A percentile compares a stretch with the other conserved stretches of the same genome.
Evolutionary conservation across 129 eudicot genomes (phyloP).

Genomic region (Pseudognaphalium luteoalbum): DNA sequence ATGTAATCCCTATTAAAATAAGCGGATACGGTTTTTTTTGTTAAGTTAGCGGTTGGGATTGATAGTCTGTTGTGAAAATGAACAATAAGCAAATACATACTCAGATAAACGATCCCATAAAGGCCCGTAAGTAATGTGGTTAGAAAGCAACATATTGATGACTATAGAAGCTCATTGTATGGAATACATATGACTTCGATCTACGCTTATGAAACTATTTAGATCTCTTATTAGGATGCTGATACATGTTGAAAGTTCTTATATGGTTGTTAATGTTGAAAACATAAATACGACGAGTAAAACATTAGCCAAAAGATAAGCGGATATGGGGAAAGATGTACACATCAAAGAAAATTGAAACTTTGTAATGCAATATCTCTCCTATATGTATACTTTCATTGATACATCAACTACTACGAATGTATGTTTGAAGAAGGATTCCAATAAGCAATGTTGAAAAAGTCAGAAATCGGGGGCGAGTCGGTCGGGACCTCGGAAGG

Average conservation of each 20-base stretch:
- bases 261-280: no score
- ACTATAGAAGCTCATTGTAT: neutral
- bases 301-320: no score
- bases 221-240: no score
- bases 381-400: neutral
- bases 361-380: neutral
- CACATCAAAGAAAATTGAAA: no score
- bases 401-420: neutral
- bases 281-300: no score
- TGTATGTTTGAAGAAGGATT: neutral
- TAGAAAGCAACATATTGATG: neutral
- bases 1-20: neutral
- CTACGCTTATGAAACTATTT: no score
- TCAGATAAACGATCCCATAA: neutral
- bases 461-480: no score
- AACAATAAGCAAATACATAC: neutral
- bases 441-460: neutral
- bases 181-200: neutral
- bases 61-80: neutral
- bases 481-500: no score
- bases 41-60: neutral
- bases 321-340: no score
- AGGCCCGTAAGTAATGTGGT: neutral
- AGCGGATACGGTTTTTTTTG: neutral
- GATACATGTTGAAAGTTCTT: no score